Base-by-base conservation (phyloP, 495 filamentous ascomycete species). In the Achaetomiella virescens region DNA sequence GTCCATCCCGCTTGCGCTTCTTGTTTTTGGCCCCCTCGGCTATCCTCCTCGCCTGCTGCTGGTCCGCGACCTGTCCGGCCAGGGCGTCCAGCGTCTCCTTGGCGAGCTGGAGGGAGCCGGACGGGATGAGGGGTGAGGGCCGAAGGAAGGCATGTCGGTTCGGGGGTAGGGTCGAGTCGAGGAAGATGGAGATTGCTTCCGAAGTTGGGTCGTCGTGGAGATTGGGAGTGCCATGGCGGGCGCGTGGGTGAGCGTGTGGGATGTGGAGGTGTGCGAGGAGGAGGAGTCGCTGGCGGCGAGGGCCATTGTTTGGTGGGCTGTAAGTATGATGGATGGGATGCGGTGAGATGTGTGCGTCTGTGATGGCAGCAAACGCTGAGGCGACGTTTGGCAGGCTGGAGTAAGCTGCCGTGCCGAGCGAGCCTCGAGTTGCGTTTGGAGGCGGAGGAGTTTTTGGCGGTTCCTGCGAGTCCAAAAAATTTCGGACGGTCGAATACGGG, bases 71-170 rank as follows among this genome's bases (percentile, higher is more conserved):
- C 49, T 80, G 83, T 3, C 74, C 66, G 15, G 91, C 91, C 29
- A 95, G 77, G 42, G 83, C 79, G 65, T 96, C 90, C 14, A 96
- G 71, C 33, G 81, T 87, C 33, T 78, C 74, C 70, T 95, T 95
- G 11, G 86, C 85, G 41, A 89, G 78, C 24, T 80, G 77, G 15
- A 90, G 71, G 14, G 87, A 81, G 2, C 83, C 79, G 24, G 76
- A 69, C 22, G 86, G 81, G n/a, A 93, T 71, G 15, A 79, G 65
- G 22, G 75, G 59, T 7, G 83, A 68, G 4, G 91, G 89, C 47
- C 84, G 83, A 31, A 96, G 75, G 63, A 96, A 95, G 42, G 66
- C 64, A 63, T 89, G 79, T 54, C 78, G 71, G 53, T 77, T 77
- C 33, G 63, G 60, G 2, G 73, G 72, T 51, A 66, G 61, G 33